Percentiles rank a stretch among this genome's conserved stretches.
Conservation (phyloP, 1,284 basidiomycete species). For the Ganoderma multipileum region DNA sequence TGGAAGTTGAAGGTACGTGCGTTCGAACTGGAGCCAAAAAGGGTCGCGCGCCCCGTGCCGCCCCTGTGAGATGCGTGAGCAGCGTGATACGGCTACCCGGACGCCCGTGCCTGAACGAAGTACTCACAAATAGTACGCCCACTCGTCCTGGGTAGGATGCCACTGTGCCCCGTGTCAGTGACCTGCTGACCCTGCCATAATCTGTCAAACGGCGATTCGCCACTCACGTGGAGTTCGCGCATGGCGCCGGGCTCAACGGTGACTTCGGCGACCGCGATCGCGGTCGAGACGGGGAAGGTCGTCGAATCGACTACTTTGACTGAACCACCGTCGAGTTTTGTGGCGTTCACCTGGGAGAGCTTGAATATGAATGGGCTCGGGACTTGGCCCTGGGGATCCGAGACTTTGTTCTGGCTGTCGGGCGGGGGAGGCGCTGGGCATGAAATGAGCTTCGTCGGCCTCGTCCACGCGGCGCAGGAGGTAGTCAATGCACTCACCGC, state of each 20-base stretch:
- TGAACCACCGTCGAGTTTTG: constrained; percentile 61
- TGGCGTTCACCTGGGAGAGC: constrained; percentile 59
- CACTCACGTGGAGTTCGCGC: constrained; percentile 41
- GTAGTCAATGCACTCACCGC: constrained; percentile 24
- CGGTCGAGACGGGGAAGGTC: constrained; percentile 56
- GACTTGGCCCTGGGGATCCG: constrained; percentile 58
- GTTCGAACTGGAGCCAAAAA: constrained; percentile 68
- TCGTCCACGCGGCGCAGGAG: background rate
- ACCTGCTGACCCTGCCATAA: background rate
- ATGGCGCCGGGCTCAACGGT: constrained; percentile 74
- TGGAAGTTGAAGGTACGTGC: constrained; percentile 76
- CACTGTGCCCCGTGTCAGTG: constrained; percentile 49
- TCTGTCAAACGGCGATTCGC: background rate
- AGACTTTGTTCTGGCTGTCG: constrained; percentile 47
- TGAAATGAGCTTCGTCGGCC: background rate
- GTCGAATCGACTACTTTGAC: constrained; percentile 71
- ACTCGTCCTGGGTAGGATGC: constrained; percentile 78
- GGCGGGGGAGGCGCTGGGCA: constrained; percentile 44
- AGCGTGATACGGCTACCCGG: background rate
- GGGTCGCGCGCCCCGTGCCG: constrained; percentile 67
- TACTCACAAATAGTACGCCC: constrained; percentile 59
- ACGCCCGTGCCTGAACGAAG: background rate
- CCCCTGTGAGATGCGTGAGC: constrained; percentile 43
- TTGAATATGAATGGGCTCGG: constrained; percentile 60
- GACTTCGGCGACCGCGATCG: constrained; percentile 73